Evolutionary conservation across 352 stramenopile species (phyloP).

Genomic region (Paralagenidium karlingii): DNA sequence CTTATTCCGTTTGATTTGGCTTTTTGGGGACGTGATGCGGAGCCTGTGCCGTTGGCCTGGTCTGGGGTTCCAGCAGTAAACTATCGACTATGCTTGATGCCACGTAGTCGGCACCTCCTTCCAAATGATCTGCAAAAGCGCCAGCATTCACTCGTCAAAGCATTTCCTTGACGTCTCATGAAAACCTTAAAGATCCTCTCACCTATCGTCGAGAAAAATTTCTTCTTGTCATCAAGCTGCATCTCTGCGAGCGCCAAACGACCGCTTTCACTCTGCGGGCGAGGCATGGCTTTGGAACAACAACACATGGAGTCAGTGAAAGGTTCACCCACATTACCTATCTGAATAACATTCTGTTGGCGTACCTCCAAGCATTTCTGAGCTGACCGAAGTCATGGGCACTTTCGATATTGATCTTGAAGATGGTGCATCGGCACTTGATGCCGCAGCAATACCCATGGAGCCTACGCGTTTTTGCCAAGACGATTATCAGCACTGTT

Average conservation of each 20-base stretch:
- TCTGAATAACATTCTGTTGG: neutral
- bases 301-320: neutral
- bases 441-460: too few species aligned
- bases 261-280: conserved; percentile 18
- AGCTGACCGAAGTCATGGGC: too few species aligned
- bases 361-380: too few species aligned
- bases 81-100: conserved; percentile 69
- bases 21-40: too few species aligned
- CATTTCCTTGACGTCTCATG: neutral
- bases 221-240: conserved; percentile 29
- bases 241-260: conserved; percentile 51
- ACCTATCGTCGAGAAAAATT: neutral
- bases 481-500: too few species aligned
- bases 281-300: neutral
- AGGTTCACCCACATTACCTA: neutral
- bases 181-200: neutral
- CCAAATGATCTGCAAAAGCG: conserved; percentile 27
- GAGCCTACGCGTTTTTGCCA: too few species aligned
- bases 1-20: too few species aligned
- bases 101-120: conserved; percentile 73
- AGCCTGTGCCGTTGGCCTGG: too few species aligned
- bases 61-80: conserved; percentile 33
- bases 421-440: too few species aligned
- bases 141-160: too few species aligned
- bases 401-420: too few species aligned